Evolutionary conservation across 768 basidiomycete genomes (phyloP), one percentile per base, ranked within the genome.

Genomic region (Fistulinella prunicolor): DNA sequence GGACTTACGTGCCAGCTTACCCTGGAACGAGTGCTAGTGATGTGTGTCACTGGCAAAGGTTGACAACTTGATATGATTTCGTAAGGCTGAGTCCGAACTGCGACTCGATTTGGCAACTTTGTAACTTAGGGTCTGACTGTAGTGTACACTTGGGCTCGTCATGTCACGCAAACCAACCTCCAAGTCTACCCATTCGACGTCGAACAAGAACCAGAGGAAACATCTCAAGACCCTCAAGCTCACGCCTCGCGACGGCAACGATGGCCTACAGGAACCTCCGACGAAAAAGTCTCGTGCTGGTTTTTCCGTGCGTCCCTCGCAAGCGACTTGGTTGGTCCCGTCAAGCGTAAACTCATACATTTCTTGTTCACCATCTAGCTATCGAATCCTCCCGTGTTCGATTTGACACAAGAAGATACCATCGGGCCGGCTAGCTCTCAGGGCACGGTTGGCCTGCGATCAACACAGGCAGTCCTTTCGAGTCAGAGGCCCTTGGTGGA

Each of bases 201-300:
- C 47, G 8, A 46, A 36, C 14, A 62, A 51, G 37, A 53, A 36
- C 23, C 9, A 42, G 22, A 59, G 46, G 42, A 48, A 45, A 42
- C 46, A 47, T 4, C 51, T 65, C 45, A 65, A 56, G 35, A 65
- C 64, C 2, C 49, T 61, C 44, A 63, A 55, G 22, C 52, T 65
- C 24, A 41, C 55, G 13, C 37, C 20, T 42, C 28, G 19, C 34
- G 51, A 53, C 26, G 21, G 50, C 21, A 20, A 41, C 20, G 53
- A 60, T 49, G 61, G 16, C 14, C 14, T 4, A n/a, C n/a, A n/a
- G 7, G 50, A 59, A 47, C 64, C 55, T 9, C 55, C 57, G 12
- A 42, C 40, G 37, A 68, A 66, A 49, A 66, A 46, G 38, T 13
- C 24, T 6, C 47, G 59, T 21, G n/a, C 24, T 16, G 23, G 46